Base-by-base conservation (phyloP, 139 green algal species). In the Desmodesmus armatus region DNA sequence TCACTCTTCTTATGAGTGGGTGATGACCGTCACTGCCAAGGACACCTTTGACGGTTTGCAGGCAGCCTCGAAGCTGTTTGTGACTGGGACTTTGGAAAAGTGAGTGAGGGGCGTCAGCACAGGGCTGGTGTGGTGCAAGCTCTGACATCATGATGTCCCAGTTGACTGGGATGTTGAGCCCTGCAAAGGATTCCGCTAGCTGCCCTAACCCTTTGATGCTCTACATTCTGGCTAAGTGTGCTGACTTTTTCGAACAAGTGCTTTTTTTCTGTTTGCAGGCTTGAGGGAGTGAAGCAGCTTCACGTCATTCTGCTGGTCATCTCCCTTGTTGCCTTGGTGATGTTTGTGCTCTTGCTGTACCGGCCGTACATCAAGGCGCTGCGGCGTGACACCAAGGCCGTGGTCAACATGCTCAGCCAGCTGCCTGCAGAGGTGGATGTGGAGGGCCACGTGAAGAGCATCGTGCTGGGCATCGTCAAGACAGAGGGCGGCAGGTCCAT, bases 401-500 rank as follows among this genome's bases (percentile, higher is more conserved):
- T 89, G 21, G 86, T 66, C 0, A 80, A 80, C 31, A 84, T 89
- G 86, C 65, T 89, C 51, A 82, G 63, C 43, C 86, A 89, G 80
- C 86, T 89, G 40, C 86, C 86, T 31, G 62, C 74, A 7, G 80
- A 89, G 27, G 75, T 89, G 33, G 80, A 87, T 55, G 86, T 89
- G 41, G 86, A 89, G 75, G 74, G 65, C 0, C 65, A 82, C 11
- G 73, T 89, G 5, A 87, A 87, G 51, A 35, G 41, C 29, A 51
- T 78, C 7, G 67, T 89, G 17, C 60, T 86, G 67, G 77, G 69
- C 47, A 81, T 88, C 5, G 60, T 44, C 0, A 72, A 72, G 41
- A 31, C 29, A 21, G 29, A 40, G 33, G 60, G 60, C 33, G 60
- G 60, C 2, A 69, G 60, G 9, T 69, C 60, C n/a, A n/a, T n/a